Evolutionary conservation across 306 rosid genomes (phyloP), one percentile per base, ranked within the genome.

Genomic region (Morella rubra): DNA sequence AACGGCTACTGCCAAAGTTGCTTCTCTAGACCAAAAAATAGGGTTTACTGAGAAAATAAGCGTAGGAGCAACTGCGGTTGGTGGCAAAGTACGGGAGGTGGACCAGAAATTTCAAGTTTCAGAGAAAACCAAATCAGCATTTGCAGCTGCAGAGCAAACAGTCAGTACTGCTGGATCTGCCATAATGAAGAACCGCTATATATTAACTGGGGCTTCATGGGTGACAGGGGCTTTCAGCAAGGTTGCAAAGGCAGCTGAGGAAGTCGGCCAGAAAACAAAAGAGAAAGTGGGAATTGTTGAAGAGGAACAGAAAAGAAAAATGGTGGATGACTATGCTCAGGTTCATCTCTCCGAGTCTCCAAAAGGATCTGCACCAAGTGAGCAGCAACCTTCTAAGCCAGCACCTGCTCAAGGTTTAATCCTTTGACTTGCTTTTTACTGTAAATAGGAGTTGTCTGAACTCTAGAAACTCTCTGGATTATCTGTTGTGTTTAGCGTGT

Each of bases 51-150:
- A 95, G 85, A 95, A 95, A 84, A 71, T 95, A 67, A 91, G 85
- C 44, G 97, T 85, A 15, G 98, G 98, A 52, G 92, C 97, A 49
- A 71, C 91, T 42, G 88, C 76, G 68, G 93, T 95, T 80, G 18
- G 97, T 47, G 97, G 68, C 73, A 92, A 90, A 79, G 97, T 95
- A 65, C 89, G 96, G 7, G 97, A 88, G 76, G 96, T 95, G 84
- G 98, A 95, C 77, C 97, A 95, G 83, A 95, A 92, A 75, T 89
- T 95, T 75, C 98, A 90, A 84, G 97, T 95, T 81, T 95, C 98
- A 0, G 98, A 92, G 75, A 95, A 95, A 86, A 92, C 98, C 70
- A 95, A 90, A 81, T 86, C 97, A 20, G 98, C 97, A 77, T 82
- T 95, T 79, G 90, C 98, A 16, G 98, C 83, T 66, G 97, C 98